Conservation (phyloP, 2,329 filamentous ascomycete species). For the Metarhizium rileyi region DNA sequence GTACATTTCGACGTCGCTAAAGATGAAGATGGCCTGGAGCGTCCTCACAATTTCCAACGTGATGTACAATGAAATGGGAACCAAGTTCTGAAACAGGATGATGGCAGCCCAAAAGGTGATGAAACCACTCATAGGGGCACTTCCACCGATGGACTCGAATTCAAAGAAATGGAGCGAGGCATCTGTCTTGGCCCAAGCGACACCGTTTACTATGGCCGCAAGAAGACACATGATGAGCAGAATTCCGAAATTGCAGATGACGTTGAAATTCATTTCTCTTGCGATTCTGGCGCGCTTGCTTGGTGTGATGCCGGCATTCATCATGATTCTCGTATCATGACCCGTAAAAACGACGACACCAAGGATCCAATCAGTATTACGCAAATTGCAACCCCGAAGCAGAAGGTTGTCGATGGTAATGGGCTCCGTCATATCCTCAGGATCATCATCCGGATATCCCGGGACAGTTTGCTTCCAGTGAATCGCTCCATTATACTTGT, state of each 20-base stretch:
- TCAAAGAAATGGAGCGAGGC: conserved; percentile 77
- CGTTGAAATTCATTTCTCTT: conserved; percentile 91
- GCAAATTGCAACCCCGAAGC: conserved; percentile 82
- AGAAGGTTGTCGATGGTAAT: conserved; percentile 93
- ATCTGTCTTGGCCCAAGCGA: conserved; percentile 65
- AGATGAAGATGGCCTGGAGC: conserved; percentile 92
- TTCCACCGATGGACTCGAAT: conserved; percentile 70
- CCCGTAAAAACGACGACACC: conserved; percentile 92
- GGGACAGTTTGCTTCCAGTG: conserved; percentile 71
- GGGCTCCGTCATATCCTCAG: conserved; percentile 78
- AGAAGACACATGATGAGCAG: conserved; percentile 84
- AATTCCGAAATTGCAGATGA: conserved; percentile 91
- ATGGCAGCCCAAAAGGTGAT: conserved; percentile 95
- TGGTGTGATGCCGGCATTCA: conserved; percentile 91
- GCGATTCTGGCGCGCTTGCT: conserved; percentile 88
- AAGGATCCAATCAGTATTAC: conserved; percentile 93
- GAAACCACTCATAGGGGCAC: conserved; percentile 71
- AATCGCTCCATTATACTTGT: conserved; percentile 85
- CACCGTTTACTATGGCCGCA: conserved; percentile 74
- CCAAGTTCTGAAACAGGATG: conserved; percentile 96
- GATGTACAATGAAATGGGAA: conserved; percentile 96
- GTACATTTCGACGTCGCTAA: conserved; percentile 94
- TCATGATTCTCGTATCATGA: conserved; percentile 97
- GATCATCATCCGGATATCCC: conserved; percentile 49
- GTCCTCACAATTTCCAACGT: conserved; percentile 92